Base-by-base conservation (phyloP, 352 stramenopile species). In the Globisporangium splendens region DNA sequence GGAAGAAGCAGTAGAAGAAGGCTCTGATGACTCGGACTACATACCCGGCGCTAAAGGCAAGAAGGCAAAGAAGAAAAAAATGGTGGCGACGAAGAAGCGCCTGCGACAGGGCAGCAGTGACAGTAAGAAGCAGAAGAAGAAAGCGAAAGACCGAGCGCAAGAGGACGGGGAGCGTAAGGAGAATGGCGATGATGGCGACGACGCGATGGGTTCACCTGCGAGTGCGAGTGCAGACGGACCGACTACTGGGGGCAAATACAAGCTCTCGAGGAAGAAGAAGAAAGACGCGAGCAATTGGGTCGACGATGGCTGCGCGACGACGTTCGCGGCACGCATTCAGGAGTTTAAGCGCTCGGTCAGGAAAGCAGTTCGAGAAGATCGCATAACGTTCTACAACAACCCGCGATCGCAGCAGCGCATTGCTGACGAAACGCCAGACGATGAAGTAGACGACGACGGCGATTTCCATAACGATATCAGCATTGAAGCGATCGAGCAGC, bases 331-430 rank as follows among this genome's bases (percentile, higher is more conserved):
- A 28, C 61, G 61, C 15, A 20, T 86, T 8, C 53, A 73, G 24
- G 71, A 77, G 14, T 62, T 83, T 18, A 52, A 66, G 24, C 51
- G 57, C 52, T 38, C 66, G 28, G 41, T 78, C 14, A 59, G 68
- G 43, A 59, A 68, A 4, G 68, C 65, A 1, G 62, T 72, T 24
- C 59, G 61, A 0, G 60, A 69, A 35, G 53, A 42, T 15, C 53
- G 52, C 21, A 68, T 61, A 56, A 78, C 62, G 0, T 86, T 83
- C 33, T 86, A 86, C 72, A 77, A 79, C 39, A 72, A 68, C 41
- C 69, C 72, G 51, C 43, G 28, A 15, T 17, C 48, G 22, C 59
- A 17, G 22, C 35, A 1, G 39, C 39, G 28, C 7, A 20, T 68
- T n/a, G 57, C 54, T 47, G 33, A 46, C 24, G 63, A 65, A 17